Evolutionary conservation across 495 filamentous ascomycete species (phyloP).

Genomic region (Astrothelium macrocarpum): DNA sequence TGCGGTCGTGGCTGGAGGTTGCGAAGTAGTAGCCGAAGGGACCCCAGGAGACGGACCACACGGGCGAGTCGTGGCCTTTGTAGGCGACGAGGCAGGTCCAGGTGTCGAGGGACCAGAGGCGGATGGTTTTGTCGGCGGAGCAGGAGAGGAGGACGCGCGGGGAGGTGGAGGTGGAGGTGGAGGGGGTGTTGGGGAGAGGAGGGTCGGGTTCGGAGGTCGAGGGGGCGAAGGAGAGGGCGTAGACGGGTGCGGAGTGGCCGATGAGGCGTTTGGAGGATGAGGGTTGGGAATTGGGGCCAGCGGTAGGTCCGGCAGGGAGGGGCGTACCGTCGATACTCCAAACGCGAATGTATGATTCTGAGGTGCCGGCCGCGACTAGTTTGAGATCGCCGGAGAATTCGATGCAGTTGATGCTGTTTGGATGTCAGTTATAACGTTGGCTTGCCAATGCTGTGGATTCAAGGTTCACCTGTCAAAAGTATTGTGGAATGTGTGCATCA

Average conservation of each 20-base stretch:
- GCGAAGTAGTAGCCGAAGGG: constrained; percentile 93
- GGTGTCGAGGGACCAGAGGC: constrained; percentile 84
- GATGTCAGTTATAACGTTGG: constrained; percentile 23
- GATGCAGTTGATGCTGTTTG: constrained; percentile 67
- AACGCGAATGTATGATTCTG: constrained; percentile 88
- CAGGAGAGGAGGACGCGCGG: constrained; percentile 66
- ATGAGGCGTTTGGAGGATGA: constrained; percentile 72
- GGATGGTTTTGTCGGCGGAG: constrained; percentile 75
- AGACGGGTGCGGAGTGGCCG: constrained; percentile 84
- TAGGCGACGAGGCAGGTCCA: constrained; percentile 89
- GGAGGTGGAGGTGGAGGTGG: constrained; percentile 30
- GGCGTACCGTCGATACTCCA: constrained; percentile 79
- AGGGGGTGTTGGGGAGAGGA: constrained; percentile 46
- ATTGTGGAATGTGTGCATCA: constrained; percentile 98
- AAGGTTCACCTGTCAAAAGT: constrained; percentile 66
- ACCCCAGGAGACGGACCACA: constrained; percentile 84
- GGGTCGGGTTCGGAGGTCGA: constrained; percentile 45
- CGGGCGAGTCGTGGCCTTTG: constrained; percentile 77
- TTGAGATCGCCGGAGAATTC: constrained; percentile 86
- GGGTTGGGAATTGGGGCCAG: constrained; percentile 37
- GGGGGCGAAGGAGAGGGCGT: constrained; percentile 82
- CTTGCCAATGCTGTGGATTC: not conserved
- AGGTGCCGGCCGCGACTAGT: constrained; percentile 76
- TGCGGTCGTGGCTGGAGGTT: constrained; percentile 77
- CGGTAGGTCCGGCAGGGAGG: constrained; percentile 38